These are phyloP conservation scores for Wickerhamomyces kurtzmanii DNA, from an alignment of 805 yeast genomes.

Conservation along the genomic window DNA sequence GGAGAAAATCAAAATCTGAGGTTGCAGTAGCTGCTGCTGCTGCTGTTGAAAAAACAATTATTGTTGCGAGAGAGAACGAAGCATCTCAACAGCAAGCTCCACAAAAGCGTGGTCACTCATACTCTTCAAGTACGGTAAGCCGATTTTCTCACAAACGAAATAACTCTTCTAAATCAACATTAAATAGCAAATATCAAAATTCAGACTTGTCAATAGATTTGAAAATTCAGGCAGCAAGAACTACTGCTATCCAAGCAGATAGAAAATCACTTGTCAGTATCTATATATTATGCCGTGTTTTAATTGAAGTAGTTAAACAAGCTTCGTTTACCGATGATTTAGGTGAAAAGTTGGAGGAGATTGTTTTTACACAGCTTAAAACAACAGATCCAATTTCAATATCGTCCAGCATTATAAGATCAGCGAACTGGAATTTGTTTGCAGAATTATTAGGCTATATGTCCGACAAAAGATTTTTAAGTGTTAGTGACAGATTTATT, in stretches of 20 bases:
- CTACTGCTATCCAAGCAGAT: constrained; percentile 75
- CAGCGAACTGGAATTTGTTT: constrained; percentile 90
- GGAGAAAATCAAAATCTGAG: constrained; percentile 93
- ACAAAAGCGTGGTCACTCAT: constrained; percentile 15
- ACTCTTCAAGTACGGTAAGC: constrained; percentile 21
- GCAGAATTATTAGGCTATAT: constrained; percentile 85
- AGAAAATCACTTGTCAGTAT: constrained; percentile 80
- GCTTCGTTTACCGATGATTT: constrained; percentile 73
- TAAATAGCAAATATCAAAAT: constrained; percentile 30
- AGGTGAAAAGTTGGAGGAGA: constrained; percentile 80
- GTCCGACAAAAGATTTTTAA: constrained; percentile 74
- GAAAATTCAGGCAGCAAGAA: constrained; percentile 35
- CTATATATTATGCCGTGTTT: constrained; percentile 80
- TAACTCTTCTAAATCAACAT: constrained; percentile 34
- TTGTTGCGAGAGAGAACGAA: constrained; percentile 21
- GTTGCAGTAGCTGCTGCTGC: constrained; percentile 59
- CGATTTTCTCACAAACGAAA: constrained; percentile 35
- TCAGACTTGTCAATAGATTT: constrained; percentile 42
- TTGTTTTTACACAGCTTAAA: constrained; percentile 81
- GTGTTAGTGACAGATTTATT: constrained; percentile 88
- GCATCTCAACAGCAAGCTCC: constrained; percentile 5
- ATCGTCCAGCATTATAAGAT: constrained; percentile 62
- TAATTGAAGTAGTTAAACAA: constrained; percentile 87
- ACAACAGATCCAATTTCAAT: constrained; percentile 73
- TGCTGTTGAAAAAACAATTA: constrained; percentile 32